Evolutionary conservation across 208 protist species (phyloP), one percentile per base, ranked within the genome.

Genomic region (Leishmania tropica): DNA sequence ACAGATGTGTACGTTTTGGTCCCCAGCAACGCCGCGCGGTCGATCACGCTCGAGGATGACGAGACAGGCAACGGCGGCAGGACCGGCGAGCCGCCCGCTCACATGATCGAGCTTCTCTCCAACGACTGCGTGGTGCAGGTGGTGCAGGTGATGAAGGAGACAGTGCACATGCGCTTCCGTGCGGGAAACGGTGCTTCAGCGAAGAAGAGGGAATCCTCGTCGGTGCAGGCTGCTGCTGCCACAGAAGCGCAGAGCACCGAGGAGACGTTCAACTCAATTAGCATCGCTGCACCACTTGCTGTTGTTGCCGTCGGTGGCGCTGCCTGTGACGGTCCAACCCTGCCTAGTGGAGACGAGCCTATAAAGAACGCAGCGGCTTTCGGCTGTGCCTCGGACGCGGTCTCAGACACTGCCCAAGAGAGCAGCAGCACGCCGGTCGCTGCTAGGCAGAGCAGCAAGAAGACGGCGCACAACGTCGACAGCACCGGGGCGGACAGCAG

Each of bases 101-200:
- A 84, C 13, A 70, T 35, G 2, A 58, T 86, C 56, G 92, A 97
- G 75, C 85, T 97, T 28, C 96, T 97, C 72, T 84, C 92, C 1
- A 83, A 92, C 21, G 94, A 97, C 81, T 79, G 93, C 11, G 93
- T 97, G 51, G 85, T 83, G 31, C 86, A 93, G 71, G 91, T 95
- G 65, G 89, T 95, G 45, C 60, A 86, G 35, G 88, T 96, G 42
- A 88, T 87, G 77, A 86, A 93, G 72, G 94, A 97, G 75, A 85
- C 95, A 0, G 75, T 97, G 8, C 90, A 88, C 84, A 95, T 97
- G 94, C 67, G 81, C 28, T 81, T 97, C 17, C 56, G 56, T 37
- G 54, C 37, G 24, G 78, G 35, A 2, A 65, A 54, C 40, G 48
- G 80, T 35, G n/a, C 58, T 13, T 10, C 53, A 45, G 48, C 56